Evolutionary conservation across 495 filamentous ascomycete genomes (phyloP), one percentile per base, ranked within the genome.

Genomic region (Aspergillus kassunensis): DNA sequence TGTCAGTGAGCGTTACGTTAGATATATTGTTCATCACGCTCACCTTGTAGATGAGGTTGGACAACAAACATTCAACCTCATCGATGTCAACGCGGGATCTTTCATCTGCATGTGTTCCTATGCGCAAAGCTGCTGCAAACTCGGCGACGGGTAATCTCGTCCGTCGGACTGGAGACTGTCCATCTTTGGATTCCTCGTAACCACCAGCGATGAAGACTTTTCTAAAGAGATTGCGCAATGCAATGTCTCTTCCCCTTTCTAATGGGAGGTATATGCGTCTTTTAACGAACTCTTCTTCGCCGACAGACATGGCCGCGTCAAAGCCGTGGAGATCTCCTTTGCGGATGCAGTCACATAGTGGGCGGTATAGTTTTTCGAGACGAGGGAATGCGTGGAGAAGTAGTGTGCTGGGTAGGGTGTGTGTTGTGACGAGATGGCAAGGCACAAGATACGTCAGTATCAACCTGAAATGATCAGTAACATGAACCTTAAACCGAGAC

Each of bases 21-120:
- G 2, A 6, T 2, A 24, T 13, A 41, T 21, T 23, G 20, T 18
- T 20, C 19, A 7, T 1, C 9, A 13, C n/a, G 57, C 83, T 59
- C 64, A 93, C 90, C 81, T 96, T 98, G 73, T 97, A 97, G 31
- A 97, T 95, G 75, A 95, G 84, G 60, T 96, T 96, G 6, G 95
- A 88, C 56, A 98, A 57, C 53, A 97, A 63, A 68, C 95, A 97
- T 71, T 98, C 93, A 18, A 98, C 91, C 69, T 97, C 93, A 66
- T 98, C 93, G 18, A 76, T 79, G 56, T 97, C 91, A 31, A 93
- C 74, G 10, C 76, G 77, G 57, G 84, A 80, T 43, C 81, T 76
- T 33, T 77, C 80, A 11, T 80, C 83, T 10, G 69, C 65, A 56
- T 73, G 65, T 7, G 63, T 77, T 10, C 72, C 73, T 23, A 84